Evolutionary conservation across 106 monocot genomes (phyloP).

Genomic region (Narthecium ossifragum): DNA sequence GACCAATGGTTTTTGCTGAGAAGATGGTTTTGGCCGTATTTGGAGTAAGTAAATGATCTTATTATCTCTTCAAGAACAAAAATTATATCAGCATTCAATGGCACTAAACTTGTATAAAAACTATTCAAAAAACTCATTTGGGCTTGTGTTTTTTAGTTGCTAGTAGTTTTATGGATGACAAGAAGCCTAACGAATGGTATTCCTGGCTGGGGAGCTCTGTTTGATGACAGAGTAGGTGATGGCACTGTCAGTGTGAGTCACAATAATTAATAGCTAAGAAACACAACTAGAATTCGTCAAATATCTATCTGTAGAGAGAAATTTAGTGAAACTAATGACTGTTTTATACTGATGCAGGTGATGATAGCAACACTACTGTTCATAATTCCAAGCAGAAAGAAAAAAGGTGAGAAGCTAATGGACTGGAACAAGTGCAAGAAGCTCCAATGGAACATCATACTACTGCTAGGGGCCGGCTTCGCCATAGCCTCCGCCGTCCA

Average conservation of each 20-base stretch:
- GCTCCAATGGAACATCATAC: conserved; percentile 86
- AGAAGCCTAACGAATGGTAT: conserved; percentile 69
- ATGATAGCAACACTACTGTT: conserved; percentile 92
- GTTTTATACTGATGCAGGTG: conserved; percentile 59
- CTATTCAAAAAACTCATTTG: background rate
- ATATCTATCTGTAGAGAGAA: too few relatives aligned
- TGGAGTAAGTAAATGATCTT: conserved; percentile 38
- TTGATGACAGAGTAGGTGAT: conserved; percentile 65
- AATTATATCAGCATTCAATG: too few relatives aligned
- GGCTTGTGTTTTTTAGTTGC: conserved; percentile 25
- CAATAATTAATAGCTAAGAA: too few relatives aligned
- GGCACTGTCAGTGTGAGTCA: conserved; percentile 92
- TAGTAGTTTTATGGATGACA: conserved; percentile 94
- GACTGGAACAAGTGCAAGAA: conserved; percentile 98
- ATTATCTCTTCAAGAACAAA: too few relatives aligned
- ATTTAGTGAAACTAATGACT: too few relatives aligned
- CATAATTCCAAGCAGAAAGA: conserved; percentile 76
- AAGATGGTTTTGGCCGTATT: conserved; percentile 86
- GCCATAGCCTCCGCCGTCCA: conserved; percentile 81
- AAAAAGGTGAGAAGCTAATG: conserved; percentile 87
- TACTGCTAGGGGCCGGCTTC: conserved; percentile 86
- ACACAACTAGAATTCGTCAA: too few relatives aligned
- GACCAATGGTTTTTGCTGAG: conserved; percentile 94
- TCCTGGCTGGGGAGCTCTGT: conserved; percentile 86
- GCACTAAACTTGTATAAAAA: too few relatives aligned